Evolutionary conservation across 495 filamentous ascomycete genomes (phyloP), one percentile per base, ranked within the genome.

Genomic region (Penicillium odoratum): DNA sequence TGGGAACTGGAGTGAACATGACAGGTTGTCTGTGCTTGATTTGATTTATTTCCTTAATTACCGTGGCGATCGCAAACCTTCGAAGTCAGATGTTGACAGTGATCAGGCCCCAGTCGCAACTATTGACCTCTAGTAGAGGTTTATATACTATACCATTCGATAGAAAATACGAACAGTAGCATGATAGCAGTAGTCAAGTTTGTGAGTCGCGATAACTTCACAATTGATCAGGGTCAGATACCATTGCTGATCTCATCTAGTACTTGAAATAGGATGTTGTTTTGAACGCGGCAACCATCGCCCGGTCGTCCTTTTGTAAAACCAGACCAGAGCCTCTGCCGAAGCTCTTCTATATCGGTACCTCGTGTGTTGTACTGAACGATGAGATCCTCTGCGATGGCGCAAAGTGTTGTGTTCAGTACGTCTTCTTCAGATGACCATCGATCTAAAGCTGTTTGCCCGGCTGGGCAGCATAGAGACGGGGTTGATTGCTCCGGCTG

Each of bases 201-300:
- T n/a, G 3, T 3, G 0, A 21, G 1, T 2, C 21, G 21, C 21
- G 21, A 21, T 21, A 21, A 21, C 21, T 21, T 21, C 21, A 26
- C 25, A 48, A 48, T 48, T 18, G 28, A 65, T 33, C 31, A 33
- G 9, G 31, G 31, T 71, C 52, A 74, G 7, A 67, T 53, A 25
- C 67, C 54, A 48, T 67, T 63, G 61, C 74, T 79, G 30, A 76
- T 75, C 48, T 79, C 76, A 61, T 77, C 74, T 58, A 79, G 45
- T 40, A 79, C 71, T 57, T 76, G 69, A 43, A 79, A 77, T 16
- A 79, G 51, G 13, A 77, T 48, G 25, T 74, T 69, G 49, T 77
- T 79, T 44, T 74, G 69, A 8, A 79, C 76, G 51, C 76, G 68
- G 60, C 74, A 79, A 29, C 71, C 74, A 59, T 73, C 70, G 9